Evolutionary conservation across 2,329 filamentous ascomycete genomes (phyloP).

Genomic region (Aschersonia sp.): DNA sequence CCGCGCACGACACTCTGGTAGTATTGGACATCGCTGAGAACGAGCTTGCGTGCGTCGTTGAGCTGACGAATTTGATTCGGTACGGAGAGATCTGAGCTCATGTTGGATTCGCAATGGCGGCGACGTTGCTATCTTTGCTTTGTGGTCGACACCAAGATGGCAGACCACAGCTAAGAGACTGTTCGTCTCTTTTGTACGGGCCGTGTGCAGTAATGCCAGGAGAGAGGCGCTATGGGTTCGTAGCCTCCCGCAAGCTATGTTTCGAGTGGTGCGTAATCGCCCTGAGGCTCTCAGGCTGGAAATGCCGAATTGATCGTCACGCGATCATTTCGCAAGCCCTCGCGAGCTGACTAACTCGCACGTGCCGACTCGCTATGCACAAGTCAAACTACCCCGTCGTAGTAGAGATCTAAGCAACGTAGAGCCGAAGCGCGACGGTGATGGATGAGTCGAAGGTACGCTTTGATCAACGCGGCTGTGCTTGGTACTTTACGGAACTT

Average conservation of each 20-base stretch:
- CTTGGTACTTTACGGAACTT: too few species aligned
- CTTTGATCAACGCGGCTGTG: too few species aligned
- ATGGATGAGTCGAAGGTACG: too few species aligned
- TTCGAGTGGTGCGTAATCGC: too few species aligned
- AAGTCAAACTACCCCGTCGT: neutral
- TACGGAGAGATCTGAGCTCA: slow-evolving; percentile 40
- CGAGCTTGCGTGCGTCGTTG: slow-evolving; percentile 78
- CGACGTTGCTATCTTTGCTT: neutral
- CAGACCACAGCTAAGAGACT: neutral
- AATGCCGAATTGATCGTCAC: neutral
- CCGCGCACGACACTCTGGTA: slow-evolving; percentile 87
- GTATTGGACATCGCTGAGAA: slow-evolving; percentile 72
- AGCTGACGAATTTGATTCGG: slow-evolving; percentile 76
- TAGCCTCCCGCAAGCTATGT: too few species aligned
- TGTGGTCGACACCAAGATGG: neutral
- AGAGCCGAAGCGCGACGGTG: too few species aligned
- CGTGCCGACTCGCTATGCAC: neutral
- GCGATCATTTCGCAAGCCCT: neutral
- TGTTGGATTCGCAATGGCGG: slow-evolving; percentile 25
- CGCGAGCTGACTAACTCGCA: neutral
- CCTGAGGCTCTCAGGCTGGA: too few species aligned
- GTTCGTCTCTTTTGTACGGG: neutral
- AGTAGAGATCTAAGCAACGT: neutral
- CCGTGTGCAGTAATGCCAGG: too few species aligned
- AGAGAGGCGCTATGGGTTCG: too few species aligned